Evolutionary conservation across 768 basidiomycete species (phyloP).

Genomic region (Suillus subaureus): DNA sequence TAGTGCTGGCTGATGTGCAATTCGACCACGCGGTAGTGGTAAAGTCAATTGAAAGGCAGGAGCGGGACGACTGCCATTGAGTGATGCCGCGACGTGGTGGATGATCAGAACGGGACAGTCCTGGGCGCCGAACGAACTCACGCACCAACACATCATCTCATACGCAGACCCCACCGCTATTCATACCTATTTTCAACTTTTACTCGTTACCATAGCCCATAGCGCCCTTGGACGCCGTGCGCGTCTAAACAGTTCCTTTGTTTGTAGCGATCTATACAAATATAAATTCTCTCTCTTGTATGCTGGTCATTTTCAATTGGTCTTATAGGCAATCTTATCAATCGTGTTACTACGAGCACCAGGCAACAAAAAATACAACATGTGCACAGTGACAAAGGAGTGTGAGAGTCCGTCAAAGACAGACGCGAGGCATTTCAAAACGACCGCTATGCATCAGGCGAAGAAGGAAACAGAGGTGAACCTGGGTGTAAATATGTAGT

Average conservation of each 20-base stretch:
- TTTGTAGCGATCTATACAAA: too few relatives aligned
- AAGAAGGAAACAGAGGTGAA: constrained; percentile 15
- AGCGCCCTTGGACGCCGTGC: too few relatives aligned
- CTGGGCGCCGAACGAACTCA: too few relatives aligned
- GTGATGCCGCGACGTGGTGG: background rate
- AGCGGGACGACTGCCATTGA: background rate
- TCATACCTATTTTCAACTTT: too few relatives aligned
- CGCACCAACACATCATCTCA: too few relatives aligned
- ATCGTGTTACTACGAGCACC: constrained; percentile 7
- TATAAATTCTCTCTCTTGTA: too few relatives aligned
- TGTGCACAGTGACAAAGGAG: constrained; percentile 19
- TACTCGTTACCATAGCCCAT: too few relatives aligned
- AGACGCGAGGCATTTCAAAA: constrained; percentile 7
- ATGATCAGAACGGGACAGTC: background rate
- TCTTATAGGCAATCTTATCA: background rate
- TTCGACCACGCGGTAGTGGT: background rate
- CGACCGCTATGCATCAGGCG: constrained; percentile 1
- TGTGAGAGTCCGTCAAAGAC: constrained; percentile 18
- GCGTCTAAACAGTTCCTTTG: too few relatives aligned
- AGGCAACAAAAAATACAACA: constrained; percentile 20
- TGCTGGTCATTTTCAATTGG: background rate
- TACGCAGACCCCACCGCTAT: too few relatives aligned
- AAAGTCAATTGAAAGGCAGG: background rate
- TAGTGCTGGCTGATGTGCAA: background rate
- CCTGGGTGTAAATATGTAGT: background rate